Evolutionary conservation across 805 yeast species (phyloP).

Genomic region (Cyberlindnera samutprakarnensis): DNA sequence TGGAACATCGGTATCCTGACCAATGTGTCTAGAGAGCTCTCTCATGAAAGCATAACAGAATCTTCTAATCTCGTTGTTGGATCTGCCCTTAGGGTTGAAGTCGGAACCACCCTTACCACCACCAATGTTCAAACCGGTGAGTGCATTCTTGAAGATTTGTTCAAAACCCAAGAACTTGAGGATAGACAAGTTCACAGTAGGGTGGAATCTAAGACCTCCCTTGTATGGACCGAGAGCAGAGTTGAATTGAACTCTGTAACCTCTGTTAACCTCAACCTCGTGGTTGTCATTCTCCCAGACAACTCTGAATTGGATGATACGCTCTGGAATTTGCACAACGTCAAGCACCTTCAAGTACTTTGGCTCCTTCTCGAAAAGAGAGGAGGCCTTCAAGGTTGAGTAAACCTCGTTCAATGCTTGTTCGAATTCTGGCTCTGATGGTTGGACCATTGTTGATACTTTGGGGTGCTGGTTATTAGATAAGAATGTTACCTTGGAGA

Average conservation of each 20-base stretch:
- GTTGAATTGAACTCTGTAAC: conserved; percentile 98
- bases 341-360: conserved; percentile 83
- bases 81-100: conserved; percentile 93
- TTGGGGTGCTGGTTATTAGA: neutral
- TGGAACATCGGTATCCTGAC: conserved; percentile 96
- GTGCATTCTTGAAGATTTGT: conserved; percentile 97
- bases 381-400: conserved; percentile 83
- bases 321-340: conserved; percentile 90
- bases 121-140: conserved; percentile 96
- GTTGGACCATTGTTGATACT: conserved; percentile 53
- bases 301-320: conserved; percentile 94
- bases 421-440: conserved; percentile 96
- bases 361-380: conserved; percentile 83
- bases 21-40: conserved; percentile 93
- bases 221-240: conserved; percentile 98
- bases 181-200: conserved; percentile 90
- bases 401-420: conserved; percentile 96
- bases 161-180: conserved; percentile 96
- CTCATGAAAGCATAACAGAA: conserved; percentile 95
- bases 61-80: conserved; percentile 91
- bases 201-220: conserved; percentile 98
- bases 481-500: neutral
- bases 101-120: conserved; percentile 99
- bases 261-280: conserved; percentile 86
- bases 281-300: conserved; percentile 97